A percentile compares a stretch with the other conserved stretches of the same genome.
These are phyloP conservation scores for Picea abies DNA, from an alignment of 83 land plant genomes.

Conservation along the genomic window DNA sequence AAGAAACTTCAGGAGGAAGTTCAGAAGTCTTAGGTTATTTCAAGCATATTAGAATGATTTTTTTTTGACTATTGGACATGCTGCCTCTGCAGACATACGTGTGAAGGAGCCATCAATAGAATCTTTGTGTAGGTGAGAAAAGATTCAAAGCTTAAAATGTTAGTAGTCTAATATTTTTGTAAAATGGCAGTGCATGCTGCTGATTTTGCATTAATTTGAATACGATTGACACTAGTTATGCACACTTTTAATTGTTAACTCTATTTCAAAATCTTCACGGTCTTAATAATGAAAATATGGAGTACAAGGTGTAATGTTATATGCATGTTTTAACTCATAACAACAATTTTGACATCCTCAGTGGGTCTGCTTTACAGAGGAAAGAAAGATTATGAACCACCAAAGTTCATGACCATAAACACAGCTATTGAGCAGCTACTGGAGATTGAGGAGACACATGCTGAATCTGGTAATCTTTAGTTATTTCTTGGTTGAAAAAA, in stretches of 20 bases:
- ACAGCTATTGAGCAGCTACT: conserved; percentile 94
- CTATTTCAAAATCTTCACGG: background rate
- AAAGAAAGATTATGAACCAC: conserved; percentile 89
- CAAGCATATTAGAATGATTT: conserved; percentile 3
- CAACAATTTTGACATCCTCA: conserved; percentile 2
- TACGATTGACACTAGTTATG: background rate
- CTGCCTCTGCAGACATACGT: conserved; percentile 79
- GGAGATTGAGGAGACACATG: conserved; percentile 65
- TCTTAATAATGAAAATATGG: background rate
- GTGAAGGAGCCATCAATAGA: conserved; percentile 96
- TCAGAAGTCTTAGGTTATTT: background rate
- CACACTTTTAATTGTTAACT: too few relatives aligned
- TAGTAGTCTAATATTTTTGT: background rate
- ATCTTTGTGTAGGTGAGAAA: conserved; percentile 86
- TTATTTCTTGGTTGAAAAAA: background rate
- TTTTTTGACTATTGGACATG: conserved; percentile 2
- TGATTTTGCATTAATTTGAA: background rate
- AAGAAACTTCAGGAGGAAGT: background rate
- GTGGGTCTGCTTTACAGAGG: conserved; percentile 59
- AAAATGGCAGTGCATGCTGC: background rate
- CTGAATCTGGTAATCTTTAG: conserved; percentile 60
- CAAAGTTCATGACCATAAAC: conserved; percentile 85
- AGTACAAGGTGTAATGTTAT: background rate
- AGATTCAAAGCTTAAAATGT: background rate
- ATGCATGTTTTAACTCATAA: background rate